phyloP scores from a whole-genome alignment of 176 grass and related monocot genomes.

The Lolium perenne region DNA sequence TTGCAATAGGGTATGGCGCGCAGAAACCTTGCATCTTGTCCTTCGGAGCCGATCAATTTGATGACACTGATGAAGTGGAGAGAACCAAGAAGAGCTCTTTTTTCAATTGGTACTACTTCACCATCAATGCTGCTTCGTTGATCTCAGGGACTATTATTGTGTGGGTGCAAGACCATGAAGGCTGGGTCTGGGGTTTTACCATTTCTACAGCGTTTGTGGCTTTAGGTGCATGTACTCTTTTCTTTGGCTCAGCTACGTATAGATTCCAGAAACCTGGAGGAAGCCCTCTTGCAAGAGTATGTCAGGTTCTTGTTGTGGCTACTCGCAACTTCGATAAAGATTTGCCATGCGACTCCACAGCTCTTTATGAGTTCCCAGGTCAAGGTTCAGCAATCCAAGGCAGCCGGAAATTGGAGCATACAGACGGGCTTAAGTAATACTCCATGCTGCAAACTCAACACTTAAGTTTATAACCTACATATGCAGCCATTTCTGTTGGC shows the following conservation, averaged over 20 bases:
- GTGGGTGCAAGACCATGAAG: conserved; percentile 75
- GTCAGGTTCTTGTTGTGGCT: conserved; percentile 64
- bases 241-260: conserved; percentile 66
- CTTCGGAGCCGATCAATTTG: conserved; percentile 85
- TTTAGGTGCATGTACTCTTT: conserved; percentile 59
- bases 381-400: conserved; percentile 61
- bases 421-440: conserved; percentile 52
- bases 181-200: conserved; percentile 72
- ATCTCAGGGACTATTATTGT: conserved; percentile 68
- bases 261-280: conserved; percentile 85
- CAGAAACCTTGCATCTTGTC: conserved; percentile 72
- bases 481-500: not conserved
- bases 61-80: conserved; percentile 71
- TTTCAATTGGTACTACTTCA: conserved; percentile 78
- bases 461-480: not conserved
- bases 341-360: conserved; percentile 59
- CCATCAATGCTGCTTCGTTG: conserved; percentile 60
- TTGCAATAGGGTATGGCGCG: conserved; percentile 66
- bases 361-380: conserved; percentile 66
- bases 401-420: conserved; percentile 54
- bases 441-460: not conserved
- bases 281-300: conserved; percentile 72
- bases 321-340: conserved; percentile 54
- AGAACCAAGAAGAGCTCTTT: conserved; percentile 67
- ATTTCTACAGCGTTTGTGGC: conserved; percentile 62